phyloP scores from a whole-genome alignment of 148 eudicot genomes.

The Dysphania ambrosioides region DNA sequence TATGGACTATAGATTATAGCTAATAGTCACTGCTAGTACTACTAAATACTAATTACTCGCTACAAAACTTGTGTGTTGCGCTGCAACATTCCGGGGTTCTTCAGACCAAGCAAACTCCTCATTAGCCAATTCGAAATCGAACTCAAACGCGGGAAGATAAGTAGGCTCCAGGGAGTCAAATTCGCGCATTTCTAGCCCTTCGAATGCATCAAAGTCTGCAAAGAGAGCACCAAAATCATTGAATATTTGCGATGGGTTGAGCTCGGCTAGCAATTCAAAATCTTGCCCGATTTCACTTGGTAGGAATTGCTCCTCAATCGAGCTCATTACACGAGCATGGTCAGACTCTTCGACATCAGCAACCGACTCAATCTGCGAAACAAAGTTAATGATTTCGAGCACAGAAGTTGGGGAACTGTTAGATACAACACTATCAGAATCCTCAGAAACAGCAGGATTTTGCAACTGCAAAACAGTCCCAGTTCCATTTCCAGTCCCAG shows the following conservation, averaged over 20 bases:
- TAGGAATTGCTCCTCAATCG: conserved; percentile 30
- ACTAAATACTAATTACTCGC: conserved; percentile 46
- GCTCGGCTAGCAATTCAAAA: conserved; percentile 49
- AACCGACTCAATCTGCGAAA: conserved; percentile 9
- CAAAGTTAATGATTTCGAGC: conserved; percentile 42
- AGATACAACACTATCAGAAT: conserved; percentile 40
- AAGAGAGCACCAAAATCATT: conserved; percentile 40
- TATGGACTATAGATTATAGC: conserved; percentile 6
- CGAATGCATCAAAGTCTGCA: conserved; percentile 31
- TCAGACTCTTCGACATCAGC: conserved; percentile 9
- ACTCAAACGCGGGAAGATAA: conserved; percentile 58
- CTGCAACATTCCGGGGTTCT: conserved; percentile 54
- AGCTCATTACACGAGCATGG: conserved; percentile 17
- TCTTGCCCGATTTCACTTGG: conserved; percentile 36
- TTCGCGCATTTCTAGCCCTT: conserved; percentile 40
- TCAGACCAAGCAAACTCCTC: conserved; percentile 57
- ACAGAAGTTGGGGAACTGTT: conserved; percentile 55
- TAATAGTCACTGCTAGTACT: conserved; percentile 4
- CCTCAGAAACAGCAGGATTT: conserved; percentile 36
- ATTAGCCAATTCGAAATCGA: conserved; percentile 49
- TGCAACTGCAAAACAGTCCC: too few relatives aligned
- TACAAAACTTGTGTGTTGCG: conserved; percentile 60
- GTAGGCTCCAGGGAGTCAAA: conserved; percentile 33
- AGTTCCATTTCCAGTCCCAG: too few relatives aligned
- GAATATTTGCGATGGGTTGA: conserved; percentile 31